Percentiles rank a stretch among this genome's conserved stretches.
These are phyloP conservation scores for Vigna unguiculata DNA, from an alignment of 306 rosid species.

Conservation along the genomic window DNA sequence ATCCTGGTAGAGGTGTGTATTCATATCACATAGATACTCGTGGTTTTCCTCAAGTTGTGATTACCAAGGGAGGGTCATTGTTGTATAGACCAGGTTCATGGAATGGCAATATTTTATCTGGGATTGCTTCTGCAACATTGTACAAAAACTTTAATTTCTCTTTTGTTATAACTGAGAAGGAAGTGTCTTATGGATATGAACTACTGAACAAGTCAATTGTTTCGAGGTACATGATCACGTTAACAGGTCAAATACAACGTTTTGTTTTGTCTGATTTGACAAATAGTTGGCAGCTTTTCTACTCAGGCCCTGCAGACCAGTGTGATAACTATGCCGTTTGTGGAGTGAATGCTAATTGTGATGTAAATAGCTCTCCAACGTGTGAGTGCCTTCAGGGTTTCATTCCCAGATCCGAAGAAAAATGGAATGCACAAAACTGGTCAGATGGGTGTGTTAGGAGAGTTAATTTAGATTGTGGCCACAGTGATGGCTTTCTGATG, in stretches of 20 bases:
- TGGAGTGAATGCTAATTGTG: conserved; percentile 46
- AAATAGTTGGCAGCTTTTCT: conserved; percentile 17
- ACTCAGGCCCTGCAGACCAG: conserved; percentile 18
- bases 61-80: neutral
- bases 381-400: conserved; percentile 49
- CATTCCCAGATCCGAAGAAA: conserved; percentile 34
- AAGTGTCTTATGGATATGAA: conserved; percentile 43
- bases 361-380: neutral
- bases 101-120: conserved; percentile 46
- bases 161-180: conserved; percentile 40
- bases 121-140: conserved; percentile 16
- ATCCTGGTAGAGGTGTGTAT: conserved; percentile 38
- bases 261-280: conserved; percentile 11
- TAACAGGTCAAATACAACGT: conserved; percentile 13
- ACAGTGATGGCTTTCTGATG: conserved; percentile 32
- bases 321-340: conserved; percentile 45
- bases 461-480: conserved; percentile 32
- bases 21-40: conserved; percentile 38
- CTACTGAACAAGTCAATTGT: conserved; percentile 23
- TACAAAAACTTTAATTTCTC: conserved; percentile 23
- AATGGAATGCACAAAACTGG: conserved; percentile 42
- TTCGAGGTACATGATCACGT: conserved; percentile 32
- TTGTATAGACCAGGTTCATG: conserved; percentile 39
- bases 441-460: conserved; percentile 47
- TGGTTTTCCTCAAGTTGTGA: conserved; percentile 46